Evolutionary conservation across 768 basidiomycete genomes (phyloP), one percentile per base, ranked within the genome.

Genomic region (Russula compacta): DNA sequence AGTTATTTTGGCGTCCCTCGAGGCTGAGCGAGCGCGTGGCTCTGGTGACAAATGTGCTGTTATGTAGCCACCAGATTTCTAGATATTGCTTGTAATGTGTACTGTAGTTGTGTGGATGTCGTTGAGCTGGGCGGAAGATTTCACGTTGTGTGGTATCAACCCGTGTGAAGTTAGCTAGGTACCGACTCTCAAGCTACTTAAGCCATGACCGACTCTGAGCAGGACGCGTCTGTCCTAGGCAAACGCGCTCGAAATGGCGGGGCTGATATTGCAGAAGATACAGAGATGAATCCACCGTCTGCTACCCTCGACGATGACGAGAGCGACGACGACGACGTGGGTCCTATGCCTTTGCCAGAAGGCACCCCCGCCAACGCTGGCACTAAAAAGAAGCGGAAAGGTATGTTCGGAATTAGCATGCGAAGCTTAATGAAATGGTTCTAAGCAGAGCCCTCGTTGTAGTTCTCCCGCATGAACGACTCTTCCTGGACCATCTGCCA

Each of bases 401-500:
- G 92, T 89, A 69, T 32, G 59, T 65, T 59, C 64, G 54, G 32
- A 35, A 54, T 40, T 4, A 8, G 17, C 15, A 19, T 12, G 7
- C 6, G 1, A 38, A 21, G n/a, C 21, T 35, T 17, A 19, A 4
- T 24, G 17, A n/a, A 24, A 36, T 14, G 32, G 14, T 35, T 4
- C 60, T 61, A 4, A 57, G 1, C 32, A 52, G 11, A n/a, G 32
- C 7, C 32, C 35, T 54, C 29, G 11, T 19, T 7, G 33, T 71
- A 98, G 94, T 95, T 46, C 81, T 98, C 7, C 93, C 89, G 0
- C 94, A 98, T 72, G 97, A 98, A 77, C 81, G 84, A 66, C 78
- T 98, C 17, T 98, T 90, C 75, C 79, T 99, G 48, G 92, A 93
- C 42, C 92, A 95, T 74, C 76, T 99, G 19, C 97, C 97, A 1